Percentiles rank a stretch among this genome's conserved stretches.
Conservation (phyloP, 148 eudicot species). For the Arbutus unedo region DNA sequence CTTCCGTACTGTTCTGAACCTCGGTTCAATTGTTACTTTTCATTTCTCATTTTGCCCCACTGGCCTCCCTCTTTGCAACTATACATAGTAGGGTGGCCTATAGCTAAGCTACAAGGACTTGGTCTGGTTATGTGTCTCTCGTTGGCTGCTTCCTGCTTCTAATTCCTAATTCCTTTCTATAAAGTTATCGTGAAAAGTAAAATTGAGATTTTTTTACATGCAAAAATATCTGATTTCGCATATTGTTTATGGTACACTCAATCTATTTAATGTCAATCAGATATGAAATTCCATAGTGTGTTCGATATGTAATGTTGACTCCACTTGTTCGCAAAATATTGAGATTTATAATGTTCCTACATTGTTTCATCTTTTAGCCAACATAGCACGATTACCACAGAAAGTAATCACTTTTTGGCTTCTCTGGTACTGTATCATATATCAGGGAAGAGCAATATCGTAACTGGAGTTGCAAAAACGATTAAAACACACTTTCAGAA, state of each 20-base stretch:
- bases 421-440: background rate
- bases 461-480: conserved; percentile 76
- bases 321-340: background rate
- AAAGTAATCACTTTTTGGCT: background rate
- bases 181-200: background rate
- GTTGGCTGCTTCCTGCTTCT: background rate
- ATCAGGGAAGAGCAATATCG: conserved; percentile 72
- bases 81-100: background rate
- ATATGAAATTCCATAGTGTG: background rate
- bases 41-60: background rate
- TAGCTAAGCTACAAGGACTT: background rate
- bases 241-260: background rate
- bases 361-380: background rate
- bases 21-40: background rate
- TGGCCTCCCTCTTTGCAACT: background rate
- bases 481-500: conserved; percentile 75
- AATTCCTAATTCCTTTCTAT: background rate
- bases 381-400: background rate
- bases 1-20: background rate
- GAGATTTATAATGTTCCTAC: background rate
- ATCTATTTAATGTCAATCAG: background rate
- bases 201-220: background rate
- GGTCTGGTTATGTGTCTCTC: background rate
- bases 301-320: background rate
- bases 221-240: background rate